Conservation (phyloP, 2,329 filamentous ascomycete genomes). For the Thielaviopsis euricoi region DNA sequence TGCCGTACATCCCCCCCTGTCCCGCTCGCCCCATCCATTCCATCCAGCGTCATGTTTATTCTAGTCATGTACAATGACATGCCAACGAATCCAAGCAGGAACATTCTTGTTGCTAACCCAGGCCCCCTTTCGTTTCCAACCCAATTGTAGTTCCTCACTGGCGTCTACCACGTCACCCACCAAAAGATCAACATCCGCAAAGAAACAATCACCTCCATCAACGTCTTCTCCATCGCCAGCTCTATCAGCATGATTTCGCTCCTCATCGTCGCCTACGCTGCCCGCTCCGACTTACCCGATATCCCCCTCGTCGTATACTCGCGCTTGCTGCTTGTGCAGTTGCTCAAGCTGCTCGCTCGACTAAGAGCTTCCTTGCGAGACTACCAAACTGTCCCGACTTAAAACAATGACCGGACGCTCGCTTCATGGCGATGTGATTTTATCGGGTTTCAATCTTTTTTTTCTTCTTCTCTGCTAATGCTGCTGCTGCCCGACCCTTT, state of each 20-base stretch:
- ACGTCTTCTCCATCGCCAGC: conserved; percentile 59
- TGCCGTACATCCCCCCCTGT: conserved; percentile 30
- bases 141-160: conserved; percentile 43
- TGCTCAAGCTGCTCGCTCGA: conserved; percentile 17
- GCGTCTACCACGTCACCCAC: conserved; percentile 61
- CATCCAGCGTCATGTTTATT: no score
- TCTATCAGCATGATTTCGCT: conserved; percentile 60
- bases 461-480: no score
- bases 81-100: no score
- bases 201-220: conserved; percentile 61
- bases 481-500: no score
- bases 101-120: neutral
- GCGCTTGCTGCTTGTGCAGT: conserved; percentile 21
- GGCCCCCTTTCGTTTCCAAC: neutral
- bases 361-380: conserved; percentile 15
- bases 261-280: conserved; percentile 48
- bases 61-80: no score
- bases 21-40: neutral
- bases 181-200: conserved; percentile 66
- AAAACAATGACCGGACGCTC: no score
- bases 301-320: conserved; percentile 36
- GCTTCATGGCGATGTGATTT: neutral
- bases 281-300: conserved; percentile 42
- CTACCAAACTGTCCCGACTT: neutral
- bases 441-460: neutral